Base-by-base conservation (phyloP, 177 flowering plant genomes). In the Tripterygium wilfordii region DNA sequence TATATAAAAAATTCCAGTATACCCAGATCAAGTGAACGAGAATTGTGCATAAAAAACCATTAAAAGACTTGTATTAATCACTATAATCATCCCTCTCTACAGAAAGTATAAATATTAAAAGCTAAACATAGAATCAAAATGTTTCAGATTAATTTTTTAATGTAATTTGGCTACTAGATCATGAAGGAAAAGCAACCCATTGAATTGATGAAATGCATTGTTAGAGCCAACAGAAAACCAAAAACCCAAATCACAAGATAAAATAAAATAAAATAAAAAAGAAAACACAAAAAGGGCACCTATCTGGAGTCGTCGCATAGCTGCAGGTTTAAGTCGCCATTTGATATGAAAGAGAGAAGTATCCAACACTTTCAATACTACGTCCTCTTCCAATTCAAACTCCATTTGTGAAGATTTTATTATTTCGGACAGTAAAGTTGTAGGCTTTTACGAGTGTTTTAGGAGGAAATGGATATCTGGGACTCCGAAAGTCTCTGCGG, bases 301-400 rank as follows among this genome's bases (percentile, higher is more conserved):
- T 44, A 55, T 78, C 38, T 80, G 56, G 20, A 88, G 78, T 3
- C 94, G 81, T 59, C 69, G 77, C 65, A 69, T 88, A 2, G 90
- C 46, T 4, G 79, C 47, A 48, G 69, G 16, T 64, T 65, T 80
- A 36, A 82, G 79, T 10, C 82, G 72, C 96, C 96, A 88, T 62
- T 84, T 85, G 57, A 74, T 64, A 3, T 23, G 74, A 35, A 58
- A 62, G 46, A 80, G 67, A 60, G 55, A 64, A 0, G 80, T 50
- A 16, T 72, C 64, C 58, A 84, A 38, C 36, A 62, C 65, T 62
- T 56, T 62, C 51, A 78, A 26, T 7, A 42, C 64, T 62, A 66
- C 75, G 14, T 78, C 79, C 17, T 50, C 15, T n/a, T 59, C 65
- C n/a, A n/a, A n/a, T 24, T 45, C 61, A 46, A 24, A 55, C 33